phyloP scores from a whole-genome alignment of 2,329 filamentous ascomycete genomes.

The Tolypocladium guangdongense region DNA sequence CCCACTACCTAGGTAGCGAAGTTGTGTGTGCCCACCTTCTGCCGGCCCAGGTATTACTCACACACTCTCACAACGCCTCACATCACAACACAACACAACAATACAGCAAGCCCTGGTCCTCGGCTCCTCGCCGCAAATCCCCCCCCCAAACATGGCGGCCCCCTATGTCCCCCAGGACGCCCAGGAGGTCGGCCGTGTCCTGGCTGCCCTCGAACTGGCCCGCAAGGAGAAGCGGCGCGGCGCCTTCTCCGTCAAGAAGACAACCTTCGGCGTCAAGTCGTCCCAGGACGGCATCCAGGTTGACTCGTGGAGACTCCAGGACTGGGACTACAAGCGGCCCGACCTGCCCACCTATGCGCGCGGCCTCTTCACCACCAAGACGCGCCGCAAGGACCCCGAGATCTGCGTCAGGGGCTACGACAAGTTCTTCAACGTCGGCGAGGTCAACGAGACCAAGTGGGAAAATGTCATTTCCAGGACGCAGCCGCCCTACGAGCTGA shows the following conservation, averaged over 20 bases:
- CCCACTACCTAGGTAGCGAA: too few relatives aligned
- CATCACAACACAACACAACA: too few relatives aligned
- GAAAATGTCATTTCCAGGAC: conserved; percentile 64
- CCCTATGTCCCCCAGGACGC: conserved; percentile 62
- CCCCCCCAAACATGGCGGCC: conserved; percentile 18
- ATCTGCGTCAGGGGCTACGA: conserved; percentile 89
- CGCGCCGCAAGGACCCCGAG: conserved; percentile 53
- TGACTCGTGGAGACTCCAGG: conserved; percentile 86
- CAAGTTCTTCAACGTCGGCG: conserved; percentile 94
- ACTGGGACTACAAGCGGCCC: conserved; percentile 89
- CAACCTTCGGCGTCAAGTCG: conserved; percentile 56
- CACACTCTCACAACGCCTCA: too few relatives aligned
- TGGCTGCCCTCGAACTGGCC: conserved; percentile 50
- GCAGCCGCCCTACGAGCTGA: conserved; percentile 83
- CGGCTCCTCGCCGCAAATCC: not conserved
- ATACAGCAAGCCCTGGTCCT: not conserved
- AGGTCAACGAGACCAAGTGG: conserved; percentile 78
- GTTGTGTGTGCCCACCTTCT: too few relatives aligned
- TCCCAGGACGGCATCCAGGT: conserved; percentile 58
- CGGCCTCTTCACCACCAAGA: conserved; percentile 80
- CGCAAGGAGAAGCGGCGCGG: conserved; percentile 45
- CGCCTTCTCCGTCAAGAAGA: conserved; percentile 66
- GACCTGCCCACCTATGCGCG: conserved; percentile 86
- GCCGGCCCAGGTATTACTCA: too few relatives aligned
- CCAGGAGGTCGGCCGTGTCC: conserved; percentile 53